Percentiles rank a stretch among this genome's conserved stretches.
Evolutionary conservation across 768 basidiomycete species (phyloP).

Genomic region (Dioszegia crocea): DNA sequence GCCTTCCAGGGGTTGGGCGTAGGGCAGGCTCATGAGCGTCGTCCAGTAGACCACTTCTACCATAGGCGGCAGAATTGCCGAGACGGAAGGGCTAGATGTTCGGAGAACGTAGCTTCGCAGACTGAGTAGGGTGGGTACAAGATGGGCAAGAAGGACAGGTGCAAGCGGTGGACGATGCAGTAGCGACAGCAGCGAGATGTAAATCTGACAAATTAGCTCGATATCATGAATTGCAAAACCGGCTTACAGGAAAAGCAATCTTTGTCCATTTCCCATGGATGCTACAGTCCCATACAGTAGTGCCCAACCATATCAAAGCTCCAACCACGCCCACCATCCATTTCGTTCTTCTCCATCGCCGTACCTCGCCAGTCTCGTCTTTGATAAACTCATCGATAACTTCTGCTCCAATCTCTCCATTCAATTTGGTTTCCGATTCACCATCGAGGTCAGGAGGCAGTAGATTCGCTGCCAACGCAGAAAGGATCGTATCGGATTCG

Average conservation of each 20-base stretch:
- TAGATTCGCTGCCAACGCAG: slow-evolving; percentile 27
- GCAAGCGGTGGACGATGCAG: slow-evolving; percentile 20
- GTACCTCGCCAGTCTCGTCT: neutral
- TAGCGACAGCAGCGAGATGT: slow-evolving; percentile 21
- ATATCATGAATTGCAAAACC: too few species aligned
- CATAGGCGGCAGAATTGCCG: slow-evolving; percentile 21
- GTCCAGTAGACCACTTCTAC: slow-evolving; percentile 33
- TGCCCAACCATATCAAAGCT: slow-evolving; percentile 21
- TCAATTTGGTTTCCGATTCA: neutral
- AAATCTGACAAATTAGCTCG: slow-evolving; percentile 16
- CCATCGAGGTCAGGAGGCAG: slow-evolving; percentile 2
- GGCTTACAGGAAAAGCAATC: slow-evolving; percentile 31
- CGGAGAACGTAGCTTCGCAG: slow-evolving; percentile 19
- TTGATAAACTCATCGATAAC: slow-evolving; percentile 22
- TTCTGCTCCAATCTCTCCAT: slow-evolving; percentile 17
- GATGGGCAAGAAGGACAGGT: slow-evolving; percentile 24
- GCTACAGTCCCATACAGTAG: slow-evolving; percentile 16
- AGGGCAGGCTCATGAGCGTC: slow-evolving; percentile 37
- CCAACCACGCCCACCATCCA: slow-evolving; percentile 25
- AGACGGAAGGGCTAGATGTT: neutral
- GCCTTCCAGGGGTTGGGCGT: slow-evolving; percentile 28
- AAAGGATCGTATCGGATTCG: slow-evolving; percentile 35
- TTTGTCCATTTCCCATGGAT: slow-evolving; percentile 15
- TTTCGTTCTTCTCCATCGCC: slow-evolving; percentile 18
- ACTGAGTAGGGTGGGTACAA: slow-evolving; percentile 32